Evolutionary conservation across 345 rosid genomes (phyloP), one percentile per base, ranked within the genome.

Genomic region (Salix koriyanagi): DNA sequence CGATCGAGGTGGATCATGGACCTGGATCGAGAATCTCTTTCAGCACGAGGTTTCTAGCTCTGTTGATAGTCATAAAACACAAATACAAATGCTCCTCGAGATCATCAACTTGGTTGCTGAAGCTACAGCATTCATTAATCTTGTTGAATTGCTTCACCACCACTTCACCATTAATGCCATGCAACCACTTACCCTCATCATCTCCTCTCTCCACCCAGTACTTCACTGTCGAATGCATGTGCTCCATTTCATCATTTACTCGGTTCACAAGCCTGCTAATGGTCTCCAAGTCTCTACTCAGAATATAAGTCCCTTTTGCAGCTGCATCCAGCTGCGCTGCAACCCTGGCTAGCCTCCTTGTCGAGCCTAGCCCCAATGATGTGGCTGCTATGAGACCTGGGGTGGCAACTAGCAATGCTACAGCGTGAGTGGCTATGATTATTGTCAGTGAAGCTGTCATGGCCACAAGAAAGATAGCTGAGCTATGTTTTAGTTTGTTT

Each of bases 31-130:
- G 18, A 74, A 90, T 84, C 78, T 90, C 86, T 44, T 78, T 82
- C 13, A 89, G 77, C 32, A 89, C 91, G 65, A 90, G 92, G 77
- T 85, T 94, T 66, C 93, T 87, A 5, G 93, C 87, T 61, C 94
- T 84, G 69, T 94, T 91, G 9, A 92, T 83, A 4, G 94, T 92
- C 96, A 94, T 88, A 77, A 92, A 90, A 54, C 96, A 92, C 84
- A 92, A 75, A 80, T 94, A 90, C 69, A 94, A 67, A 83, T 90
- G 98, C 79, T 94, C 97, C 79, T 91, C 97, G 5, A 90, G 81
- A 65, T 92, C 98, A 72, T 94, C 96, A 36, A 92, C 86, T 58
- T 87, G 91, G 71, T 86, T 85, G 73, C 80, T 52, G 8, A 92
- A 88, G 81, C 83, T 80, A 12, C 79, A 79, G 66, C 58, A 52